Base-by-base conservation (phyloP, 345 rosid species). In the Boechera stricta region DNA sequence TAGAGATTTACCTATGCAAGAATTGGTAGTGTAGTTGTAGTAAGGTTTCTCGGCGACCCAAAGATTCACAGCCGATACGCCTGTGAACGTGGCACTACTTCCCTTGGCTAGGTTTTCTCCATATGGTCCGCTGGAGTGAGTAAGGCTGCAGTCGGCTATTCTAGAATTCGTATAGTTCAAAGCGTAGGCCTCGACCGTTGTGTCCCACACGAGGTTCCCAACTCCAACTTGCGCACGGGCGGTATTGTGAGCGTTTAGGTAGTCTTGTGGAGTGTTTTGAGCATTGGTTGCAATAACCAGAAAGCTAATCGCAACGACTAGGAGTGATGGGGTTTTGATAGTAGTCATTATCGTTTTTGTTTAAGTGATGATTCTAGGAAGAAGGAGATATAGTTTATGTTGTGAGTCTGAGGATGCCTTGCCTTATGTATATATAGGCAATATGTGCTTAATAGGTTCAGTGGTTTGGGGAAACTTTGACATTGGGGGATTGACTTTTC, bases 61-160 rank as follows among this genome's bases (percentile, higher is more conserved):
- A 83, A 88, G 0, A 26, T 69, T 64, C 29, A 86, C 90, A 0
- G 90, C 94, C 7, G 67, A 67, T 0, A 47, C 24, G 28, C 65
- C 93, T 0, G 82, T 38, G 26, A 89, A 75, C 5, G 66, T 21
- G 16, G 31, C 54, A 24, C 61, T 69, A 82, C 88, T 77, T 76
- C 90, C 69, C 74, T 80, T 11, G 44, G 90, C 93, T 24, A 89
- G 56, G 84, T 89, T 89, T 80, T 89, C 90, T 2, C 93, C 93
- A 44, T 83, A 87, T 16, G 71, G 86, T 10, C 90, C 91, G 0
- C 26, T 2, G 1, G 91, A 89, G 75, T 87, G 91, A 48, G 59
- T 74, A 5, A 89, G 84, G 5, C 38, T 72, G 79, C 91, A 89
- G 51, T 85, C 82, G 2, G 11, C 51, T 31, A 59, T 79, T 28